phyloP scores from a whole-genome alignment of 164 flowering plant genomes.

The Stephania yunnanensis region DNA sequence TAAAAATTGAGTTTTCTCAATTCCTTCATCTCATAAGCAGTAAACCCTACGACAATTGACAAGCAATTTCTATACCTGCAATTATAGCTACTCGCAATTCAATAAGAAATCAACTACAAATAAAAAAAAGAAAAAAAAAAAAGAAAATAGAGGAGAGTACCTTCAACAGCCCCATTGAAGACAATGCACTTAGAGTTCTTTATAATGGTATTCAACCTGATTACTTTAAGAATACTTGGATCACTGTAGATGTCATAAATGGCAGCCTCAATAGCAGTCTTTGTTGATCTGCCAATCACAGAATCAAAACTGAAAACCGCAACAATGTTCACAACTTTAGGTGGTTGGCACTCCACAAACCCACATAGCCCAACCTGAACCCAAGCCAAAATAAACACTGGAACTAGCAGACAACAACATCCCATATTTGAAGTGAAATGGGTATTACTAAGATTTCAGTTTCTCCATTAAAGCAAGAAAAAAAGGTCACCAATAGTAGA shows the following conservation, averaged over 20 bases:
- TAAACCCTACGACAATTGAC: no score
- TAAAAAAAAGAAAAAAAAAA: no score
- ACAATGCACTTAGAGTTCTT: constrained; percentile 51
- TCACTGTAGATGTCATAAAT: constrained; percentile 55
- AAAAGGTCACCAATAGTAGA: background rate
- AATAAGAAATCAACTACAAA: background rate
- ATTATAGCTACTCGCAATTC: background rate
- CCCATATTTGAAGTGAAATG: constrained; percentile 14
- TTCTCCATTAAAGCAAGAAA: background rate
- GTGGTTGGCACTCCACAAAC: constrained; percentile 29
- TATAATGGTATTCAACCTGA: constrained; percentile 36
- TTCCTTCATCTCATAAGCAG: no score
- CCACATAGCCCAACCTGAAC: constrained; percentile 22
- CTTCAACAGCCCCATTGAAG: constrained; percentile 56
- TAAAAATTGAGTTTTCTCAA: no score
- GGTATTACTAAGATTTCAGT: background rate
- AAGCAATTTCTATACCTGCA: background rate
- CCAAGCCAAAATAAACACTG: constrained; percentile 25
- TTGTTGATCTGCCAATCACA: constrained; percentile 67
- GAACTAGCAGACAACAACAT: constrained; percentile 4
- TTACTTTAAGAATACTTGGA: constrained; percentile 47
- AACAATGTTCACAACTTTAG: constrained; percentile 56
- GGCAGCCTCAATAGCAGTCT: no score
- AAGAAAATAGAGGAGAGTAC: no score
- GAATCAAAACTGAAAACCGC: constrained; percentile 66